phyloP scores from a whole-genome alignment of 2,329 filamentous ascomycete species.

The Fusarium domesticum region DNA sequence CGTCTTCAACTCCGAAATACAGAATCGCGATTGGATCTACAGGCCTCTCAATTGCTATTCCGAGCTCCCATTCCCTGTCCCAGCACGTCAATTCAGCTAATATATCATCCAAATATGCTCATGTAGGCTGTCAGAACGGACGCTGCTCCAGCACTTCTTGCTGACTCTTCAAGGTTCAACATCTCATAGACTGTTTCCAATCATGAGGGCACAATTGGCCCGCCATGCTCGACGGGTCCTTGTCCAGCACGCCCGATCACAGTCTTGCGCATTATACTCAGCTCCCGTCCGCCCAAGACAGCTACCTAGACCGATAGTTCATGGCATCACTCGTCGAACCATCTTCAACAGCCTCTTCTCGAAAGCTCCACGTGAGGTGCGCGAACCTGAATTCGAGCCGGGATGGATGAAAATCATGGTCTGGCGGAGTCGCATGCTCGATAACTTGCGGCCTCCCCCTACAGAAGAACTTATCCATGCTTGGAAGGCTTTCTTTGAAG shows the following conservation, averaged over 20 bases:
- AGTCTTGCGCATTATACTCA: conserved; percentile 36
- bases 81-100: conserved; percentile 7
- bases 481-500: conserved; percentile 61
- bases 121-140: conserved; percentile 13
- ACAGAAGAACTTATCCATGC: conserved; percentile 62
- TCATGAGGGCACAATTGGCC: conserved; percentile 46
- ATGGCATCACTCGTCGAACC: conserved; percentile 34
- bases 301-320: conserved; percentile 22
- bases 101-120: conserved; percentile 19
- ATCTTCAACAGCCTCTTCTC: conserved; percentile 61
- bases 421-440: conserved; percentile 59
- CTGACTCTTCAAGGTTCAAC: conserved; percentile 19
- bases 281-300: conserved; percentile 29
- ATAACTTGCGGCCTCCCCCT: conserved; percentile 63
- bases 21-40: conserved; percentile 17
- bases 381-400: conserved; percentile 62
- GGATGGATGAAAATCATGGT: conserved; percentile 71
- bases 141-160: neutral
- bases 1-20: neutral
- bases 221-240: conserved; percentile 44
- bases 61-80: conserved; percentile 5
- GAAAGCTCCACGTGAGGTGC: conserved; percentile 57
- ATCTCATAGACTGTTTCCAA: conserved; percentile 31
- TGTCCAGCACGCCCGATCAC: conserved; percentile 33
- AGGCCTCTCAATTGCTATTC: conserved; percentile 14